Base-by-base conservation (phyloP, 352 stramenopile species). In the Globisporangium apiculatum region DNA sequence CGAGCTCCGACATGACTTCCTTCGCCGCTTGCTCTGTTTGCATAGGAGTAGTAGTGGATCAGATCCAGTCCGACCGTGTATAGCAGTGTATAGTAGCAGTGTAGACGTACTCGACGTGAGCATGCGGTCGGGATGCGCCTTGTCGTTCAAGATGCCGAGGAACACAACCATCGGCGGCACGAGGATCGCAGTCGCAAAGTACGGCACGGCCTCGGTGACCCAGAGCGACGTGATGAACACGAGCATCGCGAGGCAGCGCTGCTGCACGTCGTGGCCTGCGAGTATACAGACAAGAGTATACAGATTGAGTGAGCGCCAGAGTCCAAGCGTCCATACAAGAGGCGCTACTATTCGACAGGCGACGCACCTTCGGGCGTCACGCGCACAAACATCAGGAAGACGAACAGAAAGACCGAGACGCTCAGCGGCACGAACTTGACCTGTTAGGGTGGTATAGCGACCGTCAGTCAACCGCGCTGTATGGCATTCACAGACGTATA, bases 201-300 rank as follows among this genome's bases (percentile, higher is more conserved):
- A 97, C 0, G 90, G 90, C 38, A 96, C 68, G 4, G 89, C 90
- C 48, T 97, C 87, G 0, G 87, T 96, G 11, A 97, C 83, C 90
- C 90, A 97, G 9, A 97, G 71, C 37, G 74, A 84, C 53, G 88
- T 95, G 41, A 96, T 77, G 55, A 97, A 94, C 31, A 96, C 81
- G 6, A 97, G 73, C 81, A 97, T 94, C 6, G 87, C 86, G 9
- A 97, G 61, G 50, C 85, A 95, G 52, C 87, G 79, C 58, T 94
- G 85, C 60, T 95, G 83, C 50, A 85, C 77, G 41, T 90, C 78
- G 55, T 91, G 71, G 36, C 77, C 80, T 90, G 46, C 5, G n/a
- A 53, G 24, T 31, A 3, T 31, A 17, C 17, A 17, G 5, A 15
- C 17, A 31, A 35, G 7, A 12, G 38, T 10, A 15, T 18, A 1